Evolutionary conservation across 1,284 basidiomycete species (phyloP), one percentile per base, ranked within the genome.

Genomic region (Pascua guehoae): DNA sequence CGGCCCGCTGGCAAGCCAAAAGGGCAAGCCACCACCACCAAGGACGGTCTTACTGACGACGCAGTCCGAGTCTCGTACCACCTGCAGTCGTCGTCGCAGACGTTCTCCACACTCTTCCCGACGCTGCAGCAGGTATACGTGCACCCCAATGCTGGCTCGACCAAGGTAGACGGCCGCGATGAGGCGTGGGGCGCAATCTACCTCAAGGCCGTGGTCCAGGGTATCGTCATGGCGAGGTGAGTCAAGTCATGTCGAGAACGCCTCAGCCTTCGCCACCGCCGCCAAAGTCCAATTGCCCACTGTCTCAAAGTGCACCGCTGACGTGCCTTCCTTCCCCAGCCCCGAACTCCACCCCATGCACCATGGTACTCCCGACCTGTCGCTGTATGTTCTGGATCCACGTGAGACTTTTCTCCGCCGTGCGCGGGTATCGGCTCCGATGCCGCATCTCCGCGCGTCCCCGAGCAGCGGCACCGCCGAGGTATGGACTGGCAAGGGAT

Each of bases 401-500:
- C 69, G 74, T 47, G 72, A 75, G 51, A 73, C 74, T 10, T 72
- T 59, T 48, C 61, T 73, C 10, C 65, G 71, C 10, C 57, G 63
- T 12, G 65, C 70, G 41, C 68, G 74, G 17, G 58, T 60, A 4
- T 56, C 46, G 46, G 62, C 41, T 40, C 61, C 49, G 15, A 48
- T 37, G 14, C 49, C 58, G 41, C 57, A 39, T 60, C 53, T 32
- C 53, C 66, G 15, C 49, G 56, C 64, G 9, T 60, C 48, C 46
- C 57, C 56, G 32, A 12, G 51, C 10, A 11, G 49, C 18, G 45
- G 56, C 14, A 43, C 60, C 4, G 32, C 52, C 9, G 71, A 73
- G 47, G 72, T 75, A 47, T 75, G 74, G 74, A 70, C 71, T 11
- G 74, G 74, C 17, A 74, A 73, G 49, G 74, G 74, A 0, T 58